Evolutionary conservation across 139 green algal species (phyloP).

Genomic region (Tetratostichococcus sp.): DNA sequence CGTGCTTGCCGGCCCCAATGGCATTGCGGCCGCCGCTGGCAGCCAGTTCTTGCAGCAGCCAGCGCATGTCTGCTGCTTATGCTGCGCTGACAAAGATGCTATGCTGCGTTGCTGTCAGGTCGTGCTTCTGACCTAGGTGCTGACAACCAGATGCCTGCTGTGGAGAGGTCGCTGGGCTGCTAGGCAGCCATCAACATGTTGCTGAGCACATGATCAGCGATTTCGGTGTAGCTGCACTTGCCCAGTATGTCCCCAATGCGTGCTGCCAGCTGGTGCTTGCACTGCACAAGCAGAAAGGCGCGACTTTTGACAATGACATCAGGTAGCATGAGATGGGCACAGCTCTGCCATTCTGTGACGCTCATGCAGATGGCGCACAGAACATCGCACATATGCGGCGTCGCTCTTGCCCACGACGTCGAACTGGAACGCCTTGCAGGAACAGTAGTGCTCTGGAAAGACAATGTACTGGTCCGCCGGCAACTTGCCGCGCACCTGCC

Average conservation of each 20-base stretch:
- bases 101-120: too few species aligned
- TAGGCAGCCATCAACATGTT: slow-evolving; percentile 35
- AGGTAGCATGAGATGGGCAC: background rate
- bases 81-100: background rate
- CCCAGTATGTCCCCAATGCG: slow-evolving; percentile 43
- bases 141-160: too few species aligned
- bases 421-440: slow-evolving; percentile 79
- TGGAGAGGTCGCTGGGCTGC: background rate
- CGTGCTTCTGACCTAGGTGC: too few species aligned
- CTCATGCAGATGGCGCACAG: background rate
- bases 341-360: too few species aligned
- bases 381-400: slow-evolving; percentile 30
- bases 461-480: slow-evolving; percentile 57
- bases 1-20: background rate
- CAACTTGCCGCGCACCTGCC: slow-evolving; percentile 52
- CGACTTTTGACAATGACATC: too few species aligned
- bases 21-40: background rate
- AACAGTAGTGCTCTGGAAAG: slow-evolving; percentile 74
- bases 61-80: background rate
- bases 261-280: slow-evolving; percentile 86
- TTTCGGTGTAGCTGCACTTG: slow-evolving; percentile 7
- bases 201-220: slow-evolving; percentile 38
- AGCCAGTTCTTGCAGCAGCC: background rate
- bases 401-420: slow-evolving; percentile 65
- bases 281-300: slow-evolving; percentile 53